Evolutionary conservation across 2,329 filamentous ascomycete species (phyloP).

Genomic region (Epichloe typhina): DNA sequence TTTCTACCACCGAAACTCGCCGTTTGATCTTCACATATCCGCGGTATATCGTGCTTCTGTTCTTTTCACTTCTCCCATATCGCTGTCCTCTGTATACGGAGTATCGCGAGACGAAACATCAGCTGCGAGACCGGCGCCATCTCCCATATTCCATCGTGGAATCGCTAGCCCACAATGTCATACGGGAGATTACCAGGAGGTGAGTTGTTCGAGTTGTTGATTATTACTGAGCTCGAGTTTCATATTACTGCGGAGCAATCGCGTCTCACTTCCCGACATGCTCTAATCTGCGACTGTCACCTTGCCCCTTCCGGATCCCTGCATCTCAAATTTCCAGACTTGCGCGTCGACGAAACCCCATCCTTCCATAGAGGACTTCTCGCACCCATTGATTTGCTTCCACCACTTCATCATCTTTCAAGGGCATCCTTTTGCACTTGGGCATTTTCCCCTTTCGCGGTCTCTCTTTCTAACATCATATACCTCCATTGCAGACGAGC

Average conservation of each 20-base stretch:
- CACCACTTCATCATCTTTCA: neutral
- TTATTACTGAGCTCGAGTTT: neutral
- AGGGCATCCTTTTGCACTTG: neutral
- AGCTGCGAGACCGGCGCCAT: neutral
- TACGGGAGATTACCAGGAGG: constrained; percentile 1
- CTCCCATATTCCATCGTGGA: neutral
- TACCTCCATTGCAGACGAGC: neutral
- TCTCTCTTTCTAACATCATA: neutral
- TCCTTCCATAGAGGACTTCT: neutral
- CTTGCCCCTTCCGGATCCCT: neutral
- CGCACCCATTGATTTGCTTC: neutral
- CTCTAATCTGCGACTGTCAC: neutral
- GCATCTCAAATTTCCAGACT: neutral
- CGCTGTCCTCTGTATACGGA: too few relatives aligned
- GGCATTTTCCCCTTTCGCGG: neutral
- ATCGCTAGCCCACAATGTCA: constrained; percentile 1
- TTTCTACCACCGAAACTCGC: neutral
- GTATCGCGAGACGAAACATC: neutral
- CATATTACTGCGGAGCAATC: neutral
- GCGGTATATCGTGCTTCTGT: too few relatives aligned
- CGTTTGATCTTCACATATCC: neutral
- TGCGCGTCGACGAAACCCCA: neutral
- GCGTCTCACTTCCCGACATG: neutral
- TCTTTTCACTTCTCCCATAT: too few relatives aligned
- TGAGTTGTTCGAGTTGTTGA: neutral